Base-by-base conservation (phyloP, 495 filamentous ascomycete species). In the Aspergillus carlsbadensis region DNA sequence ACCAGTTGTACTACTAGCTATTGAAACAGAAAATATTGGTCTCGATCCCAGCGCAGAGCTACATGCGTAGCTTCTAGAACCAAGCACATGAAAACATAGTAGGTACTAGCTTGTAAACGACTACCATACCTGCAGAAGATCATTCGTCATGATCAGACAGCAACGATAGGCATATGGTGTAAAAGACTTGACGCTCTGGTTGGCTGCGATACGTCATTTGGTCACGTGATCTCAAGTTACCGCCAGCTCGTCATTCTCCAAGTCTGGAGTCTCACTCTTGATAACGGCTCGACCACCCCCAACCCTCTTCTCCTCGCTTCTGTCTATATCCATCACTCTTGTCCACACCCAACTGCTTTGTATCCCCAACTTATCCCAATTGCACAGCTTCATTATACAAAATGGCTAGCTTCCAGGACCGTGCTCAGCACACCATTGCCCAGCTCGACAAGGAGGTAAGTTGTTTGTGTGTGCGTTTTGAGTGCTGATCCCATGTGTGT, bases 371-470 rank as follows among this genome's bases (percentile, higher is more conserved):
- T 13, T 33, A 41, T 15, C 20, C 42, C 45, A 22, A 39, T 15
- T 43, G 21, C 46, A 40, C 45, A 56, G 52, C 37, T 20, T 34
- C 40, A 10, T 22, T 45, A 36, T 24, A 47, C 29, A 53, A 77
- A 71, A 84, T 84, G 82, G 71, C 74, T 58, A 90, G 91, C 71
- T 89, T 91, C 74, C 93, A 98, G 78, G 93, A 96, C 65, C 89
- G 88, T 74, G 86, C 89, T 61, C 91, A 96, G 79, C 84, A 91
- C 68, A 84, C 89, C 61, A 84, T 98, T 65, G 83, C 86, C 57
- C 88, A 92, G 83, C 88, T 98, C 77, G 93, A 98, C 80, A 96
- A 96, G 80, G 92, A 98, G 90, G 92, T 96, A 74, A 65, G 90
- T 81, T 55, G 48, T 56, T 81, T 58, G 50, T 57, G 59, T 64